Conservation (phyloP, 23 red algal genomes). For the Pyropia haitanensis region DNA sequence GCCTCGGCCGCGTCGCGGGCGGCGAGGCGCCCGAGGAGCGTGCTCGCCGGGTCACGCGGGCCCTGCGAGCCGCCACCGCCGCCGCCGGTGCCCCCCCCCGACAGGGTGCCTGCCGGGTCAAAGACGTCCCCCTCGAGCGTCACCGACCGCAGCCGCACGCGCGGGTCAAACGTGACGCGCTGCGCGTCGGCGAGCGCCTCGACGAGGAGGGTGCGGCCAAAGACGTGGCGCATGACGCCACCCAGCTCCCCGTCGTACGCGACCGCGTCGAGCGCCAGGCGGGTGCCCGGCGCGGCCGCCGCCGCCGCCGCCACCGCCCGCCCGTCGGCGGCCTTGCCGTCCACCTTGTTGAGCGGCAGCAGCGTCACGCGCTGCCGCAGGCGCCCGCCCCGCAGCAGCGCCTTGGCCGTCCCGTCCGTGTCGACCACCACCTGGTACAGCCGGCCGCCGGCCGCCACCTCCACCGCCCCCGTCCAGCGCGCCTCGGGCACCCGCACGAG, state of each 20-base stretch:
- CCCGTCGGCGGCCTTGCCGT: slow-evolving; percentile 18
- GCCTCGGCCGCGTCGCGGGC: too few relatives aligned
- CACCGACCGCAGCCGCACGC: slow-evolving; percentile 60
- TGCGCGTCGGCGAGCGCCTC: slow-evolving; percentile 67
- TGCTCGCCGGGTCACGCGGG: background rate
- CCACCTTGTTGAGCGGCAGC: slow-evolving; percentile 91
- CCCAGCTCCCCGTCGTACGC: slow-evolving; percentile 60
- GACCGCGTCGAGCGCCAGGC: slow-evolving; percentile 60
- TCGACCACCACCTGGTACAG: slow-evolving; percentile 96
- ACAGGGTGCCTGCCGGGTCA: slow-evolving; percentile 83
- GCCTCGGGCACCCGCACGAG: slow-evolving; percentile 59
- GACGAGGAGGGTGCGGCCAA: slow-evolving; percentile 79
- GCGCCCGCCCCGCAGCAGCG: slow-evolving; percentile 53
- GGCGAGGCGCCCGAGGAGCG: slow-evolving; percentile 3
- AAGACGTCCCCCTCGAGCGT: slow-evolving; percentile 87
- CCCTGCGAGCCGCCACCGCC: slow-evolving; percentile 15
- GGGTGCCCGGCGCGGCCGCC: slow-evolving; percentile 33
- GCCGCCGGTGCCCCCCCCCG: slow-evolving; percentile 51
- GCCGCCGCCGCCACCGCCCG: slow-evolving; percentile 28
- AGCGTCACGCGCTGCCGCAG: slow-evolving; percentile 76
- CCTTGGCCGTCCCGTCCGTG: slow-evolving; percentile 78
- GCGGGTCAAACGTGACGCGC: slow-evolving; percentile 60
- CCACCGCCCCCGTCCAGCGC: slow-evolving; percentile 53
- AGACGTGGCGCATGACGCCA: slow-evolving; percentile 77
- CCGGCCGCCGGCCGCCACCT: slow-evolving; percentile 75